Base-by-base conservation (phyloP, 2,329 filamentous ascomycete species). In the Niveomyces coronatus region DNA sequence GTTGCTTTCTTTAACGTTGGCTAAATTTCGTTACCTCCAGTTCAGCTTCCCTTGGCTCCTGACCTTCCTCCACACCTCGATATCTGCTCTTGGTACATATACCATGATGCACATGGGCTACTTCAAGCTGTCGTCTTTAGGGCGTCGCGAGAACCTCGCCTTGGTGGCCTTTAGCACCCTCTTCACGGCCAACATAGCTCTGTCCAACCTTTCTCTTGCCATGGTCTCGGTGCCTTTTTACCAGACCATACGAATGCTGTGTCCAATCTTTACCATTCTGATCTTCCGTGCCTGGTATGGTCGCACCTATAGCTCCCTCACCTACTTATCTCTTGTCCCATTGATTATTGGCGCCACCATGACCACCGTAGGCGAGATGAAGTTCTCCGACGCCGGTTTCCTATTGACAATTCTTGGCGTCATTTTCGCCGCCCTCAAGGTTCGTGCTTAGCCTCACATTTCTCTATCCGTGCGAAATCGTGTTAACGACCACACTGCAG, bases 161-260 rank as follows among this genome's bases (percentile, higher is more conserved):
- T 63, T 77, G 28, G 56, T 74, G 22, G 63, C 68, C 32, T 79
- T 79, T 53, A 78, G 74, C 24, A 61, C 69, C 28, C 64, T 79
- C 7, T 79, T 76, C 55, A 78, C 74, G 13, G 63, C 74, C 52
- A 79, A 79, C 55, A 77, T 79, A 47, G 74, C 74, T 41, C 68
- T 76, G 31, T 76, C 71, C n/a, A 78, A 78, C 55, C 63, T 76
- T 17, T 77, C 74, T n/a, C 62, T 78, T 26, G 62, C 61, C 43
- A 67, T 75, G 65, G 74, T 76, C 26, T 78, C 75, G 1, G 71
- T 79, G n/a, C 71, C 76, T 3, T 79, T 79, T 55, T 76, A 79
- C 54, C 75, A 79, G 53, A 74, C 76, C 41, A 69, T 79, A 55
- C 68, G 75, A 45, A 76, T 75, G 43, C 71, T 74, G 15, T 72